Evolutionary conservation across 305 asterid species (phyloP).

Genomic region (Solanum hybrid): DNA sequence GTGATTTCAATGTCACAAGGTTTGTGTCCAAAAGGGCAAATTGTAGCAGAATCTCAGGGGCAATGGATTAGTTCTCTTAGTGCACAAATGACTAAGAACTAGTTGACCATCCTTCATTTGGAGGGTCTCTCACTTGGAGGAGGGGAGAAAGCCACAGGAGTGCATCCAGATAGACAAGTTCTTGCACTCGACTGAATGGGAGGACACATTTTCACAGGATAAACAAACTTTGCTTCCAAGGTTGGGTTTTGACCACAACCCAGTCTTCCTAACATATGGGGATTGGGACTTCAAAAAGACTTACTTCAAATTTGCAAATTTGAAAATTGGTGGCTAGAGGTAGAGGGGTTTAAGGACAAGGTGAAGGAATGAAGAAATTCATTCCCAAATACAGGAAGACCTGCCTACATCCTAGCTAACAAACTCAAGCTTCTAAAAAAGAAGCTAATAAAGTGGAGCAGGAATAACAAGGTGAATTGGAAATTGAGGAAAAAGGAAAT

Average conservation of each 20-base stretch:
- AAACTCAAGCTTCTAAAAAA: background rate
- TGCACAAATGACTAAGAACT: background rate
- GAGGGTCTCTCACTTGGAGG: background rate
- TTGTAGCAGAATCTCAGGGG: background rate
- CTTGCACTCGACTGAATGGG: background rate
- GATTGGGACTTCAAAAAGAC: background rate
- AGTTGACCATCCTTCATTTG: background rate
- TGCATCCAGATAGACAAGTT: background rate
- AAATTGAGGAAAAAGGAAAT: background rate
- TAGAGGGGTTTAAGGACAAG: background rate
- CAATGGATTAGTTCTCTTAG: background rate
- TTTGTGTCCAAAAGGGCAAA: background rate
- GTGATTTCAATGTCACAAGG: background rate
- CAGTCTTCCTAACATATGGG: background rate
- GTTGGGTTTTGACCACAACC: background rate
- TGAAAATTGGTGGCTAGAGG: background rate
- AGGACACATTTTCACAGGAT: background rate
- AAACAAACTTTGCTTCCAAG: background rate
- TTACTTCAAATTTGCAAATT: background rate
- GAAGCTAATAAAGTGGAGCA: background rate
- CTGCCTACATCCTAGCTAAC: background rate
- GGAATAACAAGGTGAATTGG: background rate
- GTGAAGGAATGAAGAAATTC: background rate
- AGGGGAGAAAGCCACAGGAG: background rate
- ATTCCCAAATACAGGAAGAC: background rate